Evolutionary conservation across 2,329 filamentous ascomycete species (phyloP).

Genomic region (Colletotrichum orbiculare): DNA sequence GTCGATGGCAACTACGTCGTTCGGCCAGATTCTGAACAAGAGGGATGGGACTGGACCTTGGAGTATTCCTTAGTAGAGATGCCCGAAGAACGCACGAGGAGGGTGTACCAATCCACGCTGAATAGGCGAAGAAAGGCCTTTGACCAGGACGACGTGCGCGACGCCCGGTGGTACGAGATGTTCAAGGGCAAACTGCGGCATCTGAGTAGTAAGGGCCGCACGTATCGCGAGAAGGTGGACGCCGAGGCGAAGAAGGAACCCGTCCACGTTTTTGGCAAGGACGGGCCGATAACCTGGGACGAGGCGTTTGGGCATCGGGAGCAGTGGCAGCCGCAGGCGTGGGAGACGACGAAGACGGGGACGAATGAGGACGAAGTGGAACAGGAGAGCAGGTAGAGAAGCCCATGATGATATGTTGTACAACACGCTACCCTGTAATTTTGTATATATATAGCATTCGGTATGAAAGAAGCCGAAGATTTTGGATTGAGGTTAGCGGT

Average conservation of each 20-base stretch:
- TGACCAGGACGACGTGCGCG: constrained; percentile 51
- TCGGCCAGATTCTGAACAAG: constrained; percentile 65
- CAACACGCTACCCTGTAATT: neutral
- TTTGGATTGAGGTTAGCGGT: no score
- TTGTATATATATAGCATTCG: neutral
- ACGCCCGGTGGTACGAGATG: constrained; percentile 58
- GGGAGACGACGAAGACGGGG: constrained; percentile 6
- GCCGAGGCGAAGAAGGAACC: constrained; percentile 59
- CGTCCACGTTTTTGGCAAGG: constrained; percentile 59
- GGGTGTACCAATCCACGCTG: constrained; percentile 67
- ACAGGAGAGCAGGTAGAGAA: neutral
- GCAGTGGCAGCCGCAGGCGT: constrained; percentile 23
- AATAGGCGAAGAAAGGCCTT: constrained; percentile 63
- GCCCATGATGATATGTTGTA: neutral
- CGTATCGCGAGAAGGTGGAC: constrained; percentile 67
- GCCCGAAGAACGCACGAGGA: constrained; percentile 52
- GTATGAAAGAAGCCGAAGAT: no score
- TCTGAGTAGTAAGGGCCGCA: constrained; percentile 64
- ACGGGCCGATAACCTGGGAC: constrained; percentile 46
- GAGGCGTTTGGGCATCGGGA: constrained; percentile 47
- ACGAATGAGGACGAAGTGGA: neutral
- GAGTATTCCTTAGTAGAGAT: constrained; percentile 82
- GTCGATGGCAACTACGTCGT: constrained; percentile 73
- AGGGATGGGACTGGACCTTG: constrained; percentile 71
- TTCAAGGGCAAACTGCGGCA: constrained; percentile 54